A percentile compares a stretch with the other conserved stretches of the same genome.
phyloP scores from a whole-genome alignment of 352 stramenopile genomes.

The Globisporangium megalacanthum region DNA sequence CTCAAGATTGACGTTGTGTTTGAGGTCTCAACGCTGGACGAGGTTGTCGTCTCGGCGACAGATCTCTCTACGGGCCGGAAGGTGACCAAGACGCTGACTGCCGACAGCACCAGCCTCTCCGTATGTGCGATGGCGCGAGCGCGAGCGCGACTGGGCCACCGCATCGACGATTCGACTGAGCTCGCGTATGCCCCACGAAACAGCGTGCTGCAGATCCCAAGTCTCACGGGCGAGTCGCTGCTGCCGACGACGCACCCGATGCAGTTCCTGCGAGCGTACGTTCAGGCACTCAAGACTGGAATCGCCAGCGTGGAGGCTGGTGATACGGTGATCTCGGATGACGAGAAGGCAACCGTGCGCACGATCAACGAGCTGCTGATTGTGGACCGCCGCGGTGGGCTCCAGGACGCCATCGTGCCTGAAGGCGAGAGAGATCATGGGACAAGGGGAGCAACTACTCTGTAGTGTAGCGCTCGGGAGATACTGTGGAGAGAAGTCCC shows the following conservation, averaged over 20 bases:
- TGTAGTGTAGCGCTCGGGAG: no score
- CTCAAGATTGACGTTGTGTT: slow-evolving; percentile 32
- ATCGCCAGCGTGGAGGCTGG: neutral
- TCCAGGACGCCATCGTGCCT: no score
- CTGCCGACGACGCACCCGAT: slow-evolving; percentile 9
- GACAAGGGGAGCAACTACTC: no score
- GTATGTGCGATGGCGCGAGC: slow-evolving; percentile 18
- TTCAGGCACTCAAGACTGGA: slow-evolving; percentile 7
- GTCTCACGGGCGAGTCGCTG: slow-evolving; percentile 8
- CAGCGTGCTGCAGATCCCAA: slow-evolving; percentile 13
- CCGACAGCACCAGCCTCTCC: slow-evolving; percentile 26
- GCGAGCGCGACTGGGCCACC: slow-evolving; percentile 11
- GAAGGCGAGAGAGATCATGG: no score
- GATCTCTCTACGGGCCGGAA: slow-evolving; percentile 21
- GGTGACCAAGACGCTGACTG: slow-evolving; percentile 11
- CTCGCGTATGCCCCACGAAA: slow-evolving; percentile 6
- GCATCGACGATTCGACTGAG: slow-evolving; percentile 5
- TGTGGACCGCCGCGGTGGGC: no score
- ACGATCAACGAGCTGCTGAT: neutral
- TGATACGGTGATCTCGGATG: neutral
- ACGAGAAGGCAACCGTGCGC: slow-evolving; percentile 10
- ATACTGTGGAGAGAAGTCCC: no score
- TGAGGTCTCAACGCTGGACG: slow-evolving; percentile 15
- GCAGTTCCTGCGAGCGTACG: slow-evolving; percentile 9
- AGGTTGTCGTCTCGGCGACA: slow-evolving; percentile 18